Base-by-base conservation (phyloP, 2,329 filamentous ascomycete species). In the Tolypocladium guangdongense region DNA sequence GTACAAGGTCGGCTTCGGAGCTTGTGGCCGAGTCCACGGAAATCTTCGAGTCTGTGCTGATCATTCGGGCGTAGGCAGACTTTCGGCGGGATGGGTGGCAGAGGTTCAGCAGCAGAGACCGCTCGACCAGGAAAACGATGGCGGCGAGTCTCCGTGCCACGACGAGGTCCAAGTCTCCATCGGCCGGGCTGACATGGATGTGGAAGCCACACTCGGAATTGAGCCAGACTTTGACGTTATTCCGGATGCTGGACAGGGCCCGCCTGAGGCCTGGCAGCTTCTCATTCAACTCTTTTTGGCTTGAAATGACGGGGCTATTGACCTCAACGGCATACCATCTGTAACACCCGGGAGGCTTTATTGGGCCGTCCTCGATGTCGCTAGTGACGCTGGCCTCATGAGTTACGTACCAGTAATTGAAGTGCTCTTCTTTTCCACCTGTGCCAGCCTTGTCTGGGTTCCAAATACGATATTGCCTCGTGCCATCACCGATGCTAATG, bases 121-220 rank as follows among this genome's bases (percentile, higher is more conserved):
- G 53, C 37, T 66, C 63, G 4, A 63, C 49, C 14, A 65, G 52
- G 49, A 57, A 56, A 4, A 59, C 58, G 16, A 66, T 46, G 16
- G 62, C 58, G 10, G 55, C 49, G 3, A 63, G 49, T 2, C 59
- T 56, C 37, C 55, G 53, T 7, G 63, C 57, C 7, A 58, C 59
- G 12, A 54, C 12, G 16, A 61, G 49, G n/a, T 51, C 39, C 52
- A 63, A 54, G 7, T 33, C 50, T 2, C 58, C 54, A 7, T 33
- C 11, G 11, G 33, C 24, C 12, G 61, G 52, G 37, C 61, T 64
- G 49, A 62, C 60, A 39, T 65, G 63, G 18, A 66, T 51, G 38
- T 64, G 63, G 14, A 64, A 41, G 16, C 63, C 63, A 35, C 63
- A 65, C 11, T 49, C 53, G 7, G 55, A 58, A 46, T 66, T 66